Evolutionary conservation across 2,329 filamentous ascomycete species (phyloP).

Genomic region (Stylonectria norvegica): DNA sequence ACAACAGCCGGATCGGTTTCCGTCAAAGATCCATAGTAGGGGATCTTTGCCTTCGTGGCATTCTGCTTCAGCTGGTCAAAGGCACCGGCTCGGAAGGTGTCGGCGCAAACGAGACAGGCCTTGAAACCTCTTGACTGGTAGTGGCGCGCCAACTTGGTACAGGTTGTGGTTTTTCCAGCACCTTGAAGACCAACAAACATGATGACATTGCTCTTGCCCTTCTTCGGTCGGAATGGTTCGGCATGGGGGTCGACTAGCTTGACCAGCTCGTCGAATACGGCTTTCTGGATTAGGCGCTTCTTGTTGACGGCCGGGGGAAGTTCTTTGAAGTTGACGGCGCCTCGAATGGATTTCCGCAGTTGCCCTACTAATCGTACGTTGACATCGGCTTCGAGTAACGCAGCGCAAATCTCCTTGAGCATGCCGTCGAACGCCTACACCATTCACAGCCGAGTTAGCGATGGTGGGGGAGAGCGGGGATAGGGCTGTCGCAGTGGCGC

Average conservation of each 20-base stretch:
- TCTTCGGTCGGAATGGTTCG: conserved; percentile 94
- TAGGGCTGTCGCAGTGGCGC: conserved; percentile 22
- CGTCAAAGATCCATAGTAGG: conserved; percentile 94
- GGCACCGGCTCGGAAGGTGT: conserved; percentile 96
- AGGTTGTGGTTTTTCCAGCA: conserved; percentile 96
- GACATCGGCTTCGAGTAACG: conserved; percentile 93
- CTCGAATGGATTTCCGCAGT: conserved; percentile 89
- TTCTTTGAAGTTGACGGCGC: conserved; percentile 90
- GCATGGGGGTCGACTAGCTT: conserved; percentile 93
- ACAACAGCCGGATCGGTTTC: conserved; percentile 95
- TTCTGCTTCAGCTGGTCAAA: conserved; percentile 99
- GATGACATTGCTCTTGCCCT: conserved; percentile 93
- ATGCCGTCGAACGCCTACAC: conserved; percentile 90
- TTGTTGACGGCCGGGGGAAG: conserved; percentile 91
- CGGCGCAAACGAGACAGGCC: conserved; percentile 90
- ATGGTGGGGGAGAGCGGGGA: conserved; percentile 9
- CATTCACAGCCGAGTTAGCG: conserved; percentile 13
- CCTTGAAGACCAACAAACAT: conserved; percentile 99
- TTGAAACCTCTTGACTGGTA: conserved; percentile 94
- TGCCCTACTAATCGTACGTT: conserved; percentile 90
- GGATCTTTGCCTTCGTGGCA: conserved; percentile 97
- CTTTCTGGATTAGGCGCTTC: conserved; percentile 96
- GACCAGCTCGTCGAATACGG: conserved; percentile 95
- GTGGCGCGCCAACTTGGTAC: conserved; percentile 92
- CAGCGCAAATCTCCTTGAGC: conserved; percentile 97